Conservation (phyloP, 768 basidiomycete species). For the Mrakia gelida region DNA sequence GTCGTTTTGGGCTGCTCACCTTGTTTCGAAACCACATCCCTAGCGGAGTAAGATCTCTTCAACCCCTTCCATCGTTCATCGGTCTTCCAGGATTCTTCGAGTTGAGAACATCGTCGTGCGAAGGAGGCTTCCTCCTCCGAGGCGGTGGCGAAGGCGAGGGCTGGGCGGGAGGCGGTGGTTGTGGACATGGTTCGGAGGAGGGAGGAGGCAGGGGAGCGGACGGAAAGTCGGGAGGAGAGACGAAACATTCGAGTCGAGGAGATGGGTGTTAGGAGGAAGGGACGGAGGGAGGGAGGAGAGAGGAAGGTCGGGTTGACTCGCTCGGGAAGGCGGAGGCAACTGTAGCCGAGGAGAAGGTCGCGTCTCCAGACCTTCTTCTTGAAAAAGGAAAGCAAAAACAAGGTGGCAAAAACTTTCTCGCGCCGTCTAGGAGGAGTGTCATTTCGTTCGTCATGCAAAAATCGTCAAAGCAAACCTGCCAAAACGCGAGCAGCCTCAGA, state of each 20-base stretch:
- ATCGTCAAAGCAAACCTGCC: not conserved
- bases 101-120: not conserved
- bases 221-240: not conserved
- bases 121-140: not conserved
- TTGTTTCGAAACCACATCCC: conserved; percentile 79
- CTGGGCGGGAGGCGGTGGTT: not conserved
- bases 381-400: no score
- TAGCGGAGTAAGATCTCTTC: conserved; percentile 73
- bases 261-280: not conserved
- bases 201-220: not conserved
- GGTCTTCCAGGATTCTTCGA: conserved; percentile 56
- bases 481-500: not conserved
- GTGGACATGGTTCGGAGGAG: conserved; percentile 47
- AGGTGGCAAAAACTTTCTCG: no score
- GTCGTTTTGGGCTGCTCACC: conserved; percentile 48
- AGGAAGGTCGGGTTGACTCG: no score
- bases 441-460: no score
- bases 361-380: no score
- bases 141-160: not conserved
- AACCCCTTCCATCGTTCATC: conserved; percentile 67
- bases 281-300: not conserved
- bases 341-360: no score
- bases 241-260: not conserved
- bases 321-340: no score
- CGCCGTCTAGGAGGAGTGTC: no score